These are phyloP conservation scores for Gymnopilus junonius DNA, from an alignment of 768 basidiomycete genomes.

Conservation along the genomic window DNA sequence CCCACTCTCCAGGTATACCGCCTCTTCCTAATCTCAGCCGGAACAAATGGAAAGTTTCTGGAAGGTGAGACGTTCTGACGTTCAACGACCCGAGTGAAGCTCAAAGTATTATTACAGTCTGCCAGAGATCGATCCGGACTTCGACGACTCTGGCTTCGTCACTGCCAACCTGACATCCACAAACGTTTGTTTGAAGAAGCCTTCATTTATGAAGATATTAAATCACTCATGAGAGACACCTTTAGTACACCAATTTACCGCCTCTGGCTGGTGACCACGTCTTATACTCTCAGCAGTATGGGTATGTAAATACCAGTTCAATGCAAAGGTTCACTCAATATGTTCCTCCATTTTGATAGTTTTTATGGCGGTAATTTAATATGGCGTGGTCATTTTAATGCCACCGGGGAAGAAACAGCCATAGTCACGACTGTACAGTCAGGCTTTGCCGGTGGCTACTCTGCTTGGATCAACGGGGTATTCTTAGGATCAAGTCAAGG, in stretches of 20 bases:
- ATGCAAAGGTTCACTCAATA: not conserved
- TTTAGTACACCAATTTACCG: conserved; percentile 54
- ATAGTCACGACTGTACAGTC: conserved; percentile 51
- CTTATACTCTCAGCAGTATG: conserved; percentile 57
- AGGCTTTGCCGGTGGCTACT: conserved; percentile 56
- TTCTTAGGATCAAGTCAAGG: conserved; percentile 56
- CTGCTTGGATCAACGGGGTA: conserved; percentile 51
- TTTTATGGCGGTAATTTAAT: conserved; percentile 58
- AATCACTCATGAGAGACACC: not conserved
- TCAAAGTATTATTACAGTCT: conserved; percentile 34
- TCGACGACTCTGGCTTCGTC: conserved; percentile 53
- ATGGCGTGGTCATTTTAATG: conserved; percentile 58
- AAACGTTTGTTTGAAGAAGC: conserved; percentile 35
- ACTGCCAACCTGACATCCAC: conserved; percentile 48
- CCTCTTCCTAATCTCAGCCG: conserved; percentile 35
- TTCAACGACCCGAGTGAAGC: not conserved
- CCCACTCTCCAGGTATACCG: conserved; percentile 10
- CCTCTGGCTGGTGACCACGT: conserved; percentile 46
- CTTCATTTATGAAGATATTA: not conserved
- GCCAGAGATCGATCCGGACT: conserved; percentile 50
- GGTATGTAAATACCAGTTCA: conserved; percentile 31
- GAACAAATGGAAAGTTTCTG: conserved; percentile 49
- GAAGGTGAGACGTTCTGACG: conserved; percentile 35
- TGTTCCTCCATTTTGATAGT: conserved; percentile 24
- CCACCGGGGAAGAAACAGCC: conserved; percentile 50